Evolutionary conservation across 2,329 filamentous ascomycete species (phyloP), one percentile per base, ranked within the genome.

Genomic region (Colletotrichum shisoi): DNA sequence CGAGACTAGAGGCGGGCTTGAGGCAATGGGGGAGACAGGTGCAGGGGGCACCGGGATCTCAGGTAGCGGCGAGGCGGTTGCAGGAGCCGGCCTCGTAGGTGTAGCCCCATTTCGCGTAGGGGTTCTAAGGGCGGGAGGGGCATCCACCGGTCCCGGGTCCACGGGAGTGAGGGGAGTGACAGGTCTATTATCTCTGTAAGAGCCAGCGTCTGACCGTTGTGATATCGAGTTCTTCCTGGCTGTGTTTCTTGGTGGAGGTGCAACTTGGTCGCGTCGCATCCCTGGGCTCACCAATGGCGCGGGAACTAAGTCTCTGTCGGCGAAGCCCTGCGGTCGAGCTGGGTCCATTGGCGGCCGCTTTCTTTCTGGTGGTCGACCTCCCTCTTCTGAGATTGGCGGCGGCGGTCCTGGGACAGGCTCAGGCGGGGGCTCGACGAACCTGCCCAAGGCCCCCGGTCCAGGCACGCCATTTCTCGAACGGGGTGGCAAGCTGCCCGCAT

Each of bases 321-420:
- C 74, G 46, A 73, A 70, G 53, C 77, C 82, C 57, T 82, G 79
- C 8, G 85, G 84, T 39, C 85, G 80, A 7, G 84, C 76, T 8
- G 85, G 83, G 67, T 89, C 85, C 87, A 91, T 90, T 0, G 88
- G 87, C 2, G 89, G 89, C 56, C 89, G 80, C 74, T 84, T 88
- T 69, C 89, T 82, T 71, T 90, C 88, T 0, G 89, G 89, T 1
- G 86, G 82, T 40, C 80, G 81, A 24, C 84, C 82, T 8, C 75
- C 72, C 49, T 73, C 56, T 42, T 71, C 69, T 31, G 71, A 71
- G 70, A 51, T 71, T 69, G 68, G 77, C 34, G 58, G 74, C 63
- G 61, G 74, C 58, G 60, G 71, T 69, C 69, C 72, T 66, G 70
- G 70, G 65, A 68, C 74, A 66, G 67, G 70, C 44, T 71, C 71